These are phyloP conservation scores for Fusarium sp. DNA, from an alignment of 2,329 filamentous ascomycete genomes.

Conservation along the genomic window DNA sequence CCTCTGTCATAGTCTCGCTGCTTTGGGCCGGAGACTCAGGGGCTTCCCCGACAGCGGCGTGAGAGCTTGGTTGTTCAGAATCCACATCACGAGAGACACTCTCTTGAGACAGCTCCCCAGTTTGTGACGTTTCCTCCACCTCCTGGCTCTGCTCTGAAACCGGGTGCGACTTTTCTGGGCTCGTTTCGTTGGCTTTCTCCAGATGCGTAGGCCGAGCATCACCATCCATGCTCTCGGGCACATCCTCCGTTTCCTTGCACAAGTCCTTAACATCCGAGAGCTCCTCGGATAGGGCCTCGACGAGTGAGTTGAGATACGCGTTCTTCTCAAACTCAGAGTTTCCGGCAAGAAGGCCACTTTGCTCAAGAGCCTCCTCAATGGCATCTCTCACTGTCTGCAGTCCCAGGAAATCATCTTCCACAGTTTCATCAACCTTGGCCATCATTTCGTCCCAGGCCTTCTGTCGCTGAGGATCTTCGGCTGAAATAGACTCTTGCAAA, in stretches of 20 bases:
- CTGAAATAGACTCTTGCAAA: conserved; percentile 10
- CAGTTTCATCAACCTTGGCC: conserved; percentile 64
- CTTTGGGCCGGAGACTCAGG: neutral
- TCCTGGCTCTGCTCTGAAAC: neutral
- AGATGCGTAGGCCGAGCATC: neutral
- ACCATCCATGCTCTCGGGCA: conserved; percentile 10
- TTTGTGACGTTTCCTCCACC: neutral
- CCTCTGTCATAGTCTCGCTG: neutral
- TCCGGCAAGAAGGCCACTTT: conserved; percentile 62
- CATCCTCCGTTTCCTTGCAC: conserved; percentile 25
- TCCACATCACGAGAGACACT: neutral
- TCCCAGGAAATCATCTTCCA: conserved; percentile 67
- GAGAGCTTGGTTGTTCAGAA: neutral
- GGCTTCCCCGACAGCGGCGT: neutral
- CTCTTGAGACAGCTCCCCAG: neutral
- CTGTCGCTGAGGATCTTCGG: conserved; percentile 43
- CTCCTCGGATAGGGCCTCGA: conserved; percentile 58
- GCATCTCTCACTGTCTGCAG: conserved; percentile 63
- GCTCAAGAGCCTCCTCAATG: conserved; percentile 64
- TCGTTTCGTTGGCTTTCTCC: neutral
- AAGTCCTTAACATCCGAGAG: conserved; percentile 41
- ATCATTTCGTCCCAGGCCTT: conserved; percentile 66
- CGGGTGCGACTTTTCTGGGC: neutral
- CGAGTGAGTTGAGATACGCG: conserved; percentile 61
- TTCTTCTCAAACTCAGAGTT: conserved; percentile 58